These are phyloP conservation scores for Phyllosticta citrichinensis DNA, from an alignment of 2,329 filamentous ascomycete genomes.

Conservation along the genomic window DNA sequence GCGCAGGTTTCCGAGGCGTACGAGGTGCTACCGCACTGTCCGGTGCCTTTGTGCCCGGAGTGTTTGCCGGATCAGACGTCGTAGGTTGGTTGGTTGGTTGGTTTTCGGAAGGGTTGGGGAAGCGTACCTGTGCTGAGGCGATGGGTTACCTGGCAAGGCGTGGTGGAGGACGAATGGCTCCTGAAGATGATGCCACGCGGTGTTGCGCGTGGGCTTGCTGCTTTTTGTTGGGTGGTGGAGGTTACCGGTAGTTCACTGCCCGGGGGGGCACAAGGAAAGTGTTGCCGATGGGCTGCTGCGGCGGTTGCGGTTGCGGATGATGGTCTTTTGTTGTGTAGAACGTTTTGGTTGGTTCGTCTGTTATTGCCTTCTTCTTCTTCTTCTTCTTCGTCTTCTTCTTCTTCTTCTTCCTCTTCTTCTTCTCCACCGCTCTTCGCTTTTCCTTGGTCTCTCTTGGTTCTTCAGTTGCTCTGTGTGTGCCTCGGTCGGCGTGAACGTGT, in stretches of 20 bases:
- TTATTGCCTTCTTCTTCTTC: too few relatives aligned
- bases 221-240: too few relatives aligned
- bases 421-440: neutral
- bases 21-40: constrained; percentile 4
- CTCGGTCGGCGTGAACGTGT: too few relatives aligned
- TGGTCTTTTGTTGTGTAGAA: neutral
- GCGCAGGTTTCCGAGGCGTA: neutral
- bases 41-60: neutral
- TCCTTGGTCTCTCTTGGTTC: neutral
- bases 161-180: too few relatives aligned
- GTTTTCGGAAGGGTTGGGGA: neutral
- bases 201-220: too few relatives aligned
- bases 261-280: neutral
- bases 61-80: neutral
- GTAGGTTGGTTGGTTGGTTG: neutral
- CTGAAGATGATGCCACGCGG: too few relatives aligned
- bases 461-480: neutral
- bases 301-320: constrained; percentile 1
- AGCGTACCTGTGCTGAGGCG: too few relatives aligned
- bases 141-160: too few relatives aligned
- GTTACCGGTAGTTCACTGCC: neutral
- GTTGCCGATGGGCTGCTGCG: neutral
- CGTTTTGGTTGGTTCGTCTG: too few relatives aligned
- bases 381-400: too few relatives aligned
- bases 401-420: neutral